phyloP scores from a whole-genome alignment of 306 rosid genomes.

The Quercus robur region DNA sequence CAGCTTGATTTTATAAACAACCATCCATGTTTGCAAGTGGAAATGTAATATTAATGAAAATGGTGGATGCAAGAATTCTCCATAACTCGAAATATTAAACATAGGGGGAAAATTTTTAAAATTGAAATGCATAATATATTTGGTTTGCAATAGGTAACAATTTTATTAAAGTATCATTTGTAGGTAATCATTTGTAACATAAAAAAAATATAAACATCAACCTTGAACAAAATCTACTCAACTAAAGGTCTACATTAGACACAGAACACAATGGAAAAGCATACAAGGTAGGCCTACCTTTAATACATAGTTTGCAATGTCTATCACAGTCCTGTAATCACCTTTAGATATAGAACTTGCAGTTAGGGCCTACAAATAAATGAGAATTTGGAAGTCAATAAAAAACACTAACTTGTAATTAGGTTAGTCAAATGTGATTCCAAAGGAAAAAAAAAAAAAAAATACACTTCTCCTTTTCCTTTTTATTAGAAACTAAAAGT shows the following conservation, averaged over 20 bases:
- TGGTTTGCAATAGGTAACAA: no score
- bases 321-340: slow-evolving; percentile 70
- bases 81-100: neutral
- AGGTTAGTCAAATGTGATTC: neutral
- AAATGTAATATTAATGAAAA: neutral
- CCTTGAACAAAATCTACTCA: slow-evolving; percentile 17
- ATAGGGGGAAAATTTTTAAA: no score
- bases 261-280: slow-evolving; percentile 13
- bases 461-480: neutral
- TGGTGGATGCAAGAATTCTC: neutral
- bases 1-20: neutral
- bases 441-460: neutral
- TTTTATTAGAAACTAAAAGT: no score
- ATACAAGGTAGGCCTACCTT: slow-evolving; percentile 37
- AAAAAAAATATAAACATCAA: slow-evolving; percentile 24
- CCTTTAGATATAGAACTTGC: slow-evolving; percentile 83
- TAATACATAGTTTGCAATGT: slow-evolving; percentile 52
- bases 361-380: slow-evolving; percentile 61
- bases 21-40: neutral
- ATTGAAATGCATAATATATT: no score
- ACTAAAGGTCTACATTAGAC: slow-evolving; percentile 5
- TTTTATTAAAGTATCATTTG: no score
- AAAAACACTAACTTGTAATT: neutral
- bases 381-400: slow-evolving; percentile 15
- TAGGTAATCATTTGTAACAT: no score